Evolutionary conservation across 2,329 filamentous ascomycete genomes (phyloP).

Genomic region (Gyromitra esculenta): DNA sequence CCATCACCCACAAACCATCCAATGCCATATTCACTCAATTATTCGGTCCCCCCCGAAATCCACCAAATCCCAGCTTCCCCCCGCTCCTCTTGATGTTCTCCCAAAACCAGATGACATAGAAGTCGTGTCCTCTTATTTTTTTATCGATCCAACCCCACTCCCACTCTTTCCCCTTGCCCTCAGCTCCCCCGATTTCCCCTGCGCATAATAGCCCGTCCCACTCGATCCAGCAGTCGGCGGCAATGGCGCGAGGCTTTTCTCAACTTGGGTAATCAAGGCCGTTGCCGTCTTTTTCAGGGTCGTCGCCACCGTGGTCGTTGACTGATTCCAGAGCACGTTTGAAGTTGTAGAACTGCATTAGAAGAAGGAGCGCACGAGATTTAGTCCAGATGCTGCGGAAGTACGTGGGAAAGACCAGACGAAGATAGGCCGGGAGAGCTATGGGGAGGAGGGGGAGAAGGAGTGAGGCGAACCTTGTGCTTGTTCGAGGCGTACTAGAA

Average conservation of each 20-base stretch:
- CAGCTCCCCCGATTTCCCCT: constrained; percentile 46
- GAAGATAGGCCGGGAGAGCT: constrained; percentile 37
- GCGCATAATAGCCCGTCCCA: constrained; percentile 41
- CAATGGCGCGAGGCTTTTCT: constrained; percentile 75
- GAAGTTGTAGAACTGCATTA: constrained; percentile 49
- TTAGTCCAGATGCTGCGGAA: constrained; percentile 45
- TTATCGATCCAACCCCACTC: constrained; percentile 4
- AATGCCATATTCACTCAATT: background rate
- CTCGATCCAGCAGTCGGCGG: constrained; percentile 55
- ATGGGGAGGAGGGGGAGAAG: constrained; percentile 47
- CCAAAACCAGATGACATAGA: constrained; percentile 27
- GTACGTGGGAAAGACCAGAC: constrained; percentile 32
- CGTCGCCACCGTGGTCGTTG: constrained; percentile 49
- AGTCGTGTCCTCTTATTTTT: constrained; percentile 47
- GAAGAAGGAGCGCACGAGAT: constrained; percentile 44
- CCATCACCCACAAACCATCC: background rate
- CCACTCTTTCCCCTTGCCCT: constrained; percentile 41
- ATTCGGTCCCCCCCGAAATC: constrained; percentile 6
- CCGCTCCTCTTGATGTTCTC: background rate
- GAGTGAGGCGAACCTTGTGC: constrained; percentile 63
- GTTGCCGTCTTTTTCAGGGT: constrained; percentile 79
- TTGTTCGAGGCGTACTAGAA: constrained; percentile 66
- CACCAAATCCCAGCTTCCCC: constrained; percentile 15
- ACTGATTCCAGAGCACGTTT: constrained; percentile 54
- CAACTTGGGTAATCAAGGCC: constrained; percentile 89